Evolutionary conservation across 768 basidiomycete genomes (phyloP).

Genomic region (Lentinula edodes): DNA sequence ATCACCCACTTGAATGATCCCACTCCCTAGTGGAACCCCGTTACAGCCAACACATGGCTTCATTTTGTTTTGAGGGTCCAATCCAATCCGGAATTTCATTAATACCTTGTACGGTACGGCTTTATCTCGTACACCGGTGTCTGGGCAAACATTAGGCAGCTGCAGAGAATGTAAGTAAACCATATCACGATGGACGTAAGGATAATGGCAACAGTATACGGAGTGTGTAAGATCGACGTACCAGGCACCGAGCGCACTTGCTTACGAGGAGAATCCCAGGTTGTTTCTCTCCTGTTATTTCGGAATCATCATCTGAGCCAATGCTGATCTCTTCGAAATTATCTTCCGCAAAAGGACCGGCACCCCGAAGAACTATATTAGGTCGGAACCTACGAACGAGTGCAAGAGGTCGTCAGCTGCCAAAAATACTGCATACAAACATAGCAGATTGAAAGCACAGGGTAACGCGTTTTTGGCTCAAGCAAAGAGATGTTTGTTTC

Average conservation of each 20-base stretch:
- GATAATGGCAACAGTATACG: conserved; percentile 1
- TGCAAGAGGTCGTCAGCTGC: conserved; percentile 5
- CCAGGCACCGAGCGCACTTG: conserved; percentile 68
- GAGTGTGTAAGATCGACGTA: conserved; percentile 26
- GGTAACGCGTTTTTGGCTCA: not conserved
- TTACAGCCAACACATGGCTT: conserved; percentile 68
- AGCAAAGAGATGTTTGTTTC: no score
- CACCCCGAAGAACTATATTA: conserved; percentile 67
- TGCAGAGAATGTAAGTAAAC: conserved; percentile 19
- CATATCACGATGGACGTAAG: not conserved
- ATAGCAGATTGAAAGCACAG: not conserved
- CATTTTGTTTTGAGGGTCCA: conserved; percentile 42
- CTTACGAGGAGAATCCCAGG: conserved; percentile 53
- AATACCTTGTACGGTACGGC: conserved; percentile 74
- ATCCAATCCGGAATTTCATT: conserved; percentile 63
- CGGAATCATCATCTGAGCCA: conserved; percentile 25
- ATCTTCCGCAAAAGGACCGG: conserved; percentile 69
- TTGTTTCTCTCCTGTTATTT: not conserved
- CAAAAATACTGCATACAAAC: not conserved
- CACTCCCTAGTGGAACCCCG: conserved; percentile 43
- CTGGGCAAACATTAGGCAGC: conserved; percentile 70
- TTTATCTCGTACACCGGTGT: conserved; percentile 58
- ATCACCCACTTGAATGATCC: conserved; percentile 60
- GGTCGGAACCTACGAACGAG: conserved; percentile 56
- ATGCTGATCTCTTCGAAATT: conserved; percentile 57